phyloP scores from a whole-genome alignment of 1,284 basidiomycete genomes.

The Phenoliferia sp. region DNA sequence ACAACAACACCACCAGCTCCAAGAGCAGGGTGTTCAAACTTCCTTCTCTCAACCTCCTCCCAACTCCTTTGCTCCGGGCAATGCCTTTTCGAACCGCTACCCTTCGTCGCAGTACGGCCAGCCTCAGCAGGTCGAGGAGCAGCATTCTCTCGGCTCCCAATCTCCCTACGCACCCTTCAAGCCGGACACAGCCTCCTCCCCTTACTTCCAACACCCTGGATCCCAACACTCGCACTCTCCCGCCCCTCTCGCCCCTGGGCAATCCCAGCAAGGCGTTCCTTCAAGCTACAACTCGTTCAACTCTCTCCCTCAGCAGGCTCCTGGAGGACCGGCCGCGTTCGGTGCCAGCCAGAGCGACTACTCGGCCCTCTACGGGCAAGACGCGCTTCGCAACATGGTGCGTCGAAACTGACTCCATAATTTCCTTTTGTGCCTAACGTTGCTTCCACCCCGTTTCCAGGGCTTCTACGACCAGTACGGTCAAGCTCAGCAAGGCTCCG shows the following conservation, averaged over 20 bases:
- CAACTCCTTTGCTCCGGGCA: conserved; percentile 24
- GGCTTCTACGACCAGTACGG: conserved; percentile 32
- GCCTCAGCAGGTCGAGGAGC: conserved; percentile 11
- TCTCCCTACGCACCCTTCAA: conserved; percentile 18
- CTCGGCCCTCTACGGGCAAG: conserved; percentile 29
- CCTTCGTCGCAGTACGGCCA: conserved; percentile 24
- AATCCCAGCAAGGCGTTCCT: conserved; percentile 11
- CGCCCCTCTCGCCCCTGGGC: conserved; percentile 24
- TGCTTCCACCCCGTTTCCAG: neutral
- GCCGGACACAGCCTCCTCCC: conserved; percentile 22
- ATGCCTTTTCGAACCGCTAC: conserved; percentile 28
- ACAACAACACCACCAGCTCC: conserved; percentile 14
- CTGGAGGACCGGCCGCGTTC: conserved; percentile 19
- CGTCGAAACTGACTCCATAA: neutral
- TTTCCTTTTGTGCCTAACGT: neutral
- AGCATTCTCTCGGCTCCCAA: too few species aligned
- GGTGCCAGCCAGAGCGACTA: conserved; percentile 28
- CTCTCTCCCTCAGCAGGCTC: conserved; percentile 25
- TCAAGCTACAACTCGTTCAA: conserved; percentile 27
- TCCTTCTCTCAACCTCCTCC: conserved; percentile 20
- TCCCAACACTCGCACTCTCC: conserved; percentile 25
- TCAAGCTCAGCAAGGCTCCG: conserved; percentile 13
- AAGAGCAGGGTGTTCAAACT: conserved; percentile 20
- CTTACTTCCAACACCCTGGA: conserved; percentile 31
- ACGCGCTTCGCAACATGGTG: conserved; percentile 20